Conservation (phyloP, 805 yeast species). For the Zygosaccharomyces pseudorouxii region DNA sequence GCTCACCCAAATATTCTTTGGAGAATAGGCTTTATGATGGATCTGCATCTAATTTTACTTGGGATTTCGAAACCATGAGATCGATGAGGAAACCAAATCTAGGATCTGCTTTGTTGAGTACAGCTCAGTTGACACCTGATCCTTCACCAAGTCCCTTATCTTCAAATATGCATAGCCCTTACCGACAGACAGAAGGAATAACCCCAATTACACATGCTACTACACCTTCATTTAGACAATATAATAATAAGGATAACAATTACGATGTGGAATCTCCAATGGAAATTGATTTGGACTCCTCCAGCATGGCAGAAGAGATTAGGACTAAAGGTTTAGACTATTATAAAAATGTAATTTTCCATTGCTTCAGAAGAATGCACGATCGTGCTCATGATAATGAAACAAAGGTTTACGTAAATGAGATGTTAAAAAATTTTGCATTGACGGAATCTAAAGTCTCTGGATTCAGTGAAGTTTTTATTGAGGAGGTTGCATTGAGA, state of each 20-base stretch:
- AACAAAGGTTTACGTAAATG: conserved; percentile 44
- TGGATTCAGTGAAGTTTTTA: conserved; percentile 61
- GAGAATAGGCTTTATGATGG: conserved; percentile 28
- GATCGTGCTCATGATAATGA: conserved; percentile 48
- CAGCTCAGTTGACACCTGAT: conserved; percentile 7
- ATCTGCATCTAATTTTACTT: conserved; percentile 7
- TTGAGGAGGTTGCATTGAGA: conserved; percentile 54
- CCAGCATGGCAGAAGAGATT: conserved; percentile 15
- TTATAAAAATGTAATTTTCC: conserved; percentile 40
- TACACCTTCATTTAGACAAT: conserved; percentile 23
- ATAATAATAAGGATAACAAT: conserved; percentile 5
- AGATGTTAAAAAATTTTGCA: conserved; percentile 40
- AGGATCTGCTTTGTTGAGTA: conserved; percentile 3
- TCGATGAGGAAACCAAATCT: conserved; percentile 5
- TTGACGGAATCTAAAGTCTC: conserved; percentile 50
- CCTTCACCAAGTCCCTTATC: conserved; percentile 18
- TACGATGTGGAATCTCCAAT: conserved; percentile 22
- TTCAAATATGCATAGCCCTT: conserved; percentile 16
- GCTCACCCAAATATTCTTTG: conserved; percentile 40
- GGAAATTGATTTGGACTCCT: conserved; percentile 19
- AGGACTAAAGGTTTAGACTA: conserved; percentile 33
- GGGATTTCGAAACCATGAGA: conserved; percentile 11
- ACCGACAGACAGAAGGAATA: conserved; percentile 4
- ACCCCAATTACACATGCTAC: conserved; percentile 24
- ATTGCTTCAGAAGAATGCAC: conserved; percentile 45